Conservation (phyloP, 441 rosid species). For the Gossypium davidsonii region DNA sequence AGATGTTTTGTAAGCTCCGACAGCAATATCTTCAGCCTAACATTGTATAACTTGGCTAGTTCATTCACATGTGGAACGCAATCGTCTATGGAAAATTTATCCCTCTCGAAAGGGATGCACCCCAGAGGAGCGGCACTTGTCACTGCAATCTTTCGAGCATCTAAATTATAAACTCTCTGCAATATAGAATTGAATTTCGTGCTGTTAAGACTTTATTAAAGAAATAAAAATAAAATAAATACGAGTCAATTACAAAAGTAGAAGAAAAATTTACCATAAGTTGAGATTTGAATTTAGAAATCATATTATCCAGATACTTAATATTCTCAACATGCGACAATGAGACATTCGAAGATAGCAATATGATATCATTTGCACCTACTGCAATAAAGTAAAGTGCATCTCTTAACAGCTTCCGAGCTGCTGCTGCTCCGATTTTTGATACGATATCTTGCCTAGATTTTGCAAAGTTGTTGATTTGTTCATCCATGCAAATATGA, state of each 20-base stretch:
- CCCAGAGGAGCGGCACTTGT: neutral
- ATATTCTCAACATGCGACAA: neutral
- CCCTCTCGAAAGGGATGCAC: neutral
- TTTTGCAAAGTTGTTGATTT: conserved; percentile 16
- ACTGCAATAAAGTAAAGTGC: conserved; percentile 18
- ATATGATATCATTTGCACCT: conserved; percentile 10
- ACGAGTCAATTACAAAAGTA: neutral
- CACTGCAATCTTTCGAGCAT: neutral
- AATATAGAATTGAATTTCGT: neutral
- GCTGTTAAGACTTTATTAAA: neutral
- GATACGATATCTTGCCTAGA: conserved; percentile 24
- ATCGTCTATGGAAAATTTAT: neutral
- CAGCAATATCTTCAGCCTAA: neutral
- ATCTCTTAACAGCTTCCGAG: conserved; percentile 10
- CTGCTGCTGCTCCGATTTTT: conserved; percentile 16
- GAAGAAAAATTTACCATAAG: conserved; percentile 16
- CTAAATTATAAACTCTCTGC: conserved; percentile 18
- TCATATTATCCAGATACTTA: neutral
- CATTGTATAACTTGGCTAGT: neutral
- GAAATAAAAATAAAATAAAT: too few relatives aligned
- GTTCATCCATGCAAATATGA: conserved; percentile 15
- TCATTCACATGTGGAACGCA: neutral
- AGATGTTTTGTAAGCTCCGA: conserved; percentile 9
- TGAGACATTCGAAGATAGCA: neutral
- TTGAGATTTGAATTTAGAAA: conserved; percentile 19